A percentile compares a stretch with the other conserved stretches of the same genome.
phyloP scores from a whole-genome alignment of 2,329 filamentous ascomycete species.

The Coniochaeta prunicola region DNA sequence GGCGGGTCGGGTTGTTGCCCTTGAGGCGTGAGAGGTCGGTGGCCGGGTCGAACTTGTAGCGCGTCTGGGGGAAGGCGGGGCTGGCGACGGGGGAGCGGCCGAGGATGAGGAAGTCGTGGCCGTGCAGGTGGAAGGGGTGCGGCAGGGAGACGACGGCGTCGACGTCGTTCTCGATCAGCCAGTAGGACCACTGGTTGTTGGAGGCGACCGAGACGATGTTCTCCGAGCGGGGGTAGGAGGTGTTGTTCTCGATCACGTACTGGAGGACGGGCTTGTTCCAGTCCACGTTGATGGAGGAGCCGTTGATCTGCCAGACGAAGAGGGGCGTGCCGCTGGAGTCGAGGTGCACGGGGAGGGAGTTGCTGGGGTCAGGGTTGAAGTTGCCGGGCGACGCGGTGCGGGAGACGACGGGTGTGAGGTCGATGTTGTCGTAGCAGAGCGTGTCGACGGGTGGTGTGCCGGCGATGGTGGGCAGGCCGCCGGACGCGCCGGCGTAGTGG shows the following conservation, averaged over 20 bases:
- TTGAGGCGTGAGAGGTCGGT: constrained; percentile 22
- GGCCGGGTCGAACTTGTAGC: constrained; percentile 16
- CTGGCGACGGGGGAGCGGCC: constrained; percentile 18
- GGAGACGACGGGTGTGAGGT: constrained; percentile 19
- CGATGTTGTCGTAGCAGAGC: constrained; percentile 13
- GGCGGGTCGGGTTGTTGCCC: constrained; percentile 33
- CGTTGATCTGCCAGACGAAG: constrained; percentile 21
- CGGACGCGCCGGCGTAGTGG: constrained; percentile 15
- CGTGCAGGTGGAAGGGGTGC: constrained; percentile 22
- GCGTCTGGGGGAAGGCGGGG: constrained; percentile 4
- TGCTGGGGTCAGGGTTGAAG: constrained; percentile 12
- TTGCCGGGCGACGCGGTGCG: constrained; percentile 10
- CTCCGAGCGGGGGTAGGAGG: constrained; percentile 15
- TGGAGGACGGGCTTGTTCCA: constrained; percentile 28
- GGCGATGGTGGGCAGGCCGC: constrained; percentile 13
- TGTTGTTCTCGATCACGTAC: constrained; percentile 21
- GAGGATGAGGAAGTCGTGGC: constrained; percentile 26
- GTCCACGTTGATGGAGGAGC: constrained; percentile 20
- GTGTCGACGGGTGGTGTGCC: constrained; percentile 13
- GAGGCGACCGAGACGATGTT: constrained; percentile 17
- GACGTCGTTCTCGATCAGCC: constrained; percentile 26
- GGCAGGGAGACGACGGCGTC: constrained; percentile 13
- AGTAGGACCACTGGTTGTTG: constrained; percentile 19
- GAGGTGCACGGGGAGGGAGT: constrained; percentile 13
- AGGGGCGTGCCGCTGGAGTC: constrained; percentile 11